phyloP scores from a whole-genome alignment of 371 early-diverging fungal species.

The Gilbertella persicaria region DNA sequence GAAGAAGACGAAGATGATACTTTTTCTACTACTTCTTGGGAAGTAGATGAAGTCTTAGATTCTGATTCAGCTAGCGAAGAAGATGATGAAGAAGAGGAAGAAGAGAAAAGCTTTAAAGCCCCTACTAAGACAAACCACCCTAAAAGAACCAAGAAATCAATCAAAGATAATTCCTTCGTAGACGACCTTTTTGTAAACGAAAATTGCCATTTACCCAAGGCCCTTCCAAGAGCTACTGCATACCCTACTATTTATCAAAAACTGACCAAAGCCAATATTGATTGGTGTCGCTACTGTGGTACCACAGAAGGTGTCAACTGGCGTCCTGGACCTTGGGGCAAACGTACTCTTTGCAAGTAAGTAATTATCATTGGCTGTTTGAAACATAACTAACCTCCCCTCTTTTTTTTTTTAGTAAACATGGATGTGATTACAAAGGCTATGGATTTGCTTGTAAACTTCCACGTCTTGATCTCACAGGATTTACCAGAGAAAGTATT shows the following conservation, averaged over 20 bases:
- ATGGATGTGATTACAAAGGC: conserved; percentile 94
- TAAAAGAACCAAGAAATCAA: background rate
- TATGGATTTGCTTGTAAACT: conserved; percentile 90
- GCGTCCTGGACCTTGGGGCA: conserved; percentile 95
- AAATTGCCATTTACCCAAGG: conserved; percentile 1
- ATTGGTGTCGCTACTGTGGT: conserved; percentile 95
- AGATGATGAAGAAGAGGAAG: conserved; percentile 2
- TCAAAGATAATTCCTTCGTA: background rate
- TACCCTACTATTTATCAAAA: conserved; percentile 64
- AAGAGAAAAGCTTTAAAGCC: conserved; percentile 2
- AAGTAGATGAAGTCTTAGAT: background rate
- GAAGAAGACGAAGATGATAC: conserved; percentile 13
- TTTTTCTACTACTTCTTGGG: conserved; percentile 10
- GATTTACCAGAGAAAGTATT: conserved; percentile 73
- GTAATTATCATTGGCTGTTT: conserved; percentile 15
- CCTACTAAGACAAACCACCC: background rate
- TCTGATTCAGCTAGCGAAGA: background rate
- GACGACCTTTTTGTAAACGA: background rate
- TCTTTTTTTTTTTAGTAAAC: conserved; percentile 58
- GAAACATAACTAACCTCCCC: background rate
- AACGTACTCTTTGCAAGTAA: conserved; percentile 90
- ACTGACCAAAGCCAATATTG: conserved; percentile 64
- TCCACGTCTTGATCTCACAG: conserved; percentile 82
- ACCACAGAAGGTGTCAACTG: conserved; percentile 92
- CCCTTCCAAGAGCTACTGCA: conserved; percentile 10